phyloP scores from a whole-genome alignment of 2,329 filamentous ascomycete species.

The Xylaria sp. region DNA sequence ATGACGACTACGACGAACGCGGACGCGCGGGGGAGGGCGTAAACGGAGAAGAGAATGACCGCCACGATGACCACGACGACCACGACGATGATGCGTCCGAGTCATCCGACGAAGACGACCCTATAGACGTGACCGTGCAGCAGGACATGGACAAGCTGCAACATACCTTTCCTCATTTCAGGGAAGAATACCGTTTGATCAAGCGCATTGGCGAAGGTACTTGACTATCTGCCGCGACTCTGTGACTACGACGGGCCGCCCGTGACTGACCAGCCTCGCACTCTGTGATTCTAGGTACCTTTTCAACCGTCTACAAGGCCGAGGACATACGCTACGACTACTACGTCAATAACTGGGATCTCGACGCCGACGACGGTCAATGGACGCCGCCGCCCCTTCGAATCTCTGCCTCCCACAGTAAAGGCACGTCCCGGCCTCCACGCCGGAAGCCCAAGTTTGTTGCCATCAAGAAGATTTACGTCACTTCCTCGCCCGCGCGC shows the following conservation, averaged over 20 bases:
- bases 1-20: slow-evolving; percentile 42
- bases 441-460: slow-evolving; percentile 74
- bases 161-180: slow-evolving; percentile 81
- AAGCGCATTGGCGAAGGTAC: slow-evolving; percentile 95
- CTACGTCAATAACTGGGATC: slow-evolving; percentile 87
- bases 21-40: slow-evolving; percentile 39
- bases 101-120: slow-evolving; percentile 63
- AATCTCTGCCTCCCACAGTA: slow-evolving; percentile 51
- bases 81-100: slow-evolving; percentile 52
- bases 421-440: slow-evolving; percentile 43
- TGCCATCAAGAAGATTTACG: slow-evolving; percentile 99
- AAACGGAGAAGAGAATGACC: slow-evolving; percentile 44
- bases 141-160: slow-evolving; percentile 90
- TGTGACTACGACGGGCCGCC: too few relatives aligned
- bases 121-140: slow-evolving; percentile 70
- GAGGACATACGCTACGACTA: slow-evolving; percentile 86
- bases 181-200: slow-evolving; percentile 83
- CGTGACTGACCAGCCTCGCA: slow-evolving; percentile 1
- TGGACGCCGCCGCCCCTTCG: slow-evolving; percentile 74
- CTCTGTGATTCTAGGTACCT: slow-evolving; percentile 69
- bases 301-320: slow-evolving; percentile 98
- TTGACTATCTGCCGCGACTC: neutral
- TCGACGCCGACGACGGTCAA: slow-evolving; percentile 66
- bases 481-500: slow-evolving; percentile 89
- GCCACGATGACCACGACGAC: slow-evolving; percentile 47